Evolutionary conservation across 305 asterid species (phyloP).

Genomic region (Fraxinus velutina): DNA sequence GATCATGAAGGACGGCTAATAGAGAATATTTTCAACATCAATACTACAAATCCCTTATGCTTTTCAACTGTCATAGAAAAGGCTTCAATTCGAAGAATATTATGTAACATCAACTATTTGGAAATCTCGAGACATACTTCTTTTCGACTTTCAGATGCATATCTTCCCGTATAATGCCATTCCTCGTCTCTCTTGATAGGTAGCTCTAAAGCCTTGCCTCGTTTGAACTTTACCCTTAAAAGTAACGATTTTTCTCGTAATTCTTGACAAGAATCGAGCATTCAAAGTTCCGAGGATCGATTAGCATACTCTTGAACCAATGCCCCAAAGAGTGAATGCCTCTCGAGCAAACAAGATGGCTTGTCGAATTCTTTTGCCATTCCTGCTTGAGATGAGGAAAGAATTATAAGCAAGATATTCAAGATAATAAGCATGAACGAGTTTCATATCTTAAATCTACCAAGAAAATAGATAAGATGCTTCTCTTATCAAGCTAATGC

Average conservation of each 20-base stretch:
- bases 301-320: conserved; percentile 84
- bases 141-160: conserved; percentile 6
- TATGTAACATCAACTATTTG: neutral
- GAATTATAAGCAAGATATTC: neutral
- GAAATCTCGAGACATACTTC: neutral
- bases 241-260: neutral
- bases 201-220: conserved; percentile 6
- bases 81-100: neutral
- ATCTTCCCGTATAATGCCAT: neutral
- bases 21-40: neutral
- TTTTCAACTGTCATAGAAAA: neutral
- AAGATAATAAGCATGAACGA: neutral
- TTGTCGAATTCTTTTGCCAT: conserved; percentile 67
- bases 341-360: conserved; percentile 64
- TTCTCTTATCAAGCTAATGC: neutral
- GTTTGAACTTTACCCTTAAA: neutral
- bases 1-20: neutral
- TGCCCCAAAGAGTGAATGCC: conserved; percentile 82
- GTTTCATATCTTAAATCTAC: neutral
- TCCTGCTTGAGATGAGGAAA: conserved; percentile 33
- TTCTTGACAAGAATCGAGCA: neutral
- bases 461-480: neutral
- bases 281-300: conserved; percentile 62
- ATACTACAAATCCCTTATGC: neutral
- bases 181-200: neutral